Evolutionary conservation across 164 flowering plant genomes (phyloP).

Genomic region (Stephania cephalantha): DNA sequence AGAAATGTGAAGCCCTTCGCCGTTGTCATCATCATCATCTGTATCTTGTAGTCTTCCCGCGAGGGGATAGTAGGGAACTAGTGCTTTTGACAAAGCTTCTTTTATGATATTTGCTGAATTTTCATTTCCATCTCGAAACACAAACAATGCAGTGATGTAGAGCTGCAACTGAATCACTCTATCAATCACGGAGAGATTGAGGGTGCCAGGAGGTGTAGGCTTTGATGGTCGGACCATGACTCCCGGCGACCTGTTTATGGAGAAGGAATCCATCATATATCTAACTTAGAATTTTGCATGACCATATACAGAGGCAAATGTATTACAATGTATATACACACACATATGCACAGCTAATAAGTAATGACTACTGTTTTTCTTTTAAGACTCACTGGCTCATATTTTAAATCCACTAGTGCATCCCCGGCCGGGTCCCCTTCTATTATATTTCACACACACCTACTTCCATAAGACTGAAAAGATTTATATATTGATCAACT

Average conservation of each 20-base stretch:
- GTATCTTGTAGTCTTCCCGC: neutral
- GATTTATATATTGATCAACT: no score
- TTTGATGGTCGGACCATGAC: neutral
- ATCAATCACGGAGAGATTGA: slow-evolving; percentile 3
- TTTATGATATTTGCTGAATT: neutral
- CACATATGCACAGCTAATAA: no score
- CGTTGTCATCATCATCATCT: neutral
- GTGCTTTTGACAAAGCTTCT: slow-evolving; percentile 1
- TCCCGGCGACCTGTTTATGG: neutral
- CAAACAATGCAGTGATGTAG: neutral
- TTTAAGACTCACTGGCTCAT: no score
- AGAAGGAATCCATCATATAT: neutral
- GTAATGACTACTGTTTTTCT: no score
- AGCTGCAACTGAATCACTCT: neutral
- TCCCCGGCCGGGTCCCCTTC: no score
- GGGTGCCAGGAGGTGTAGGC: slow-evolving; percentile 2
- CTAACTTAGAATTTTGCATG: no score
- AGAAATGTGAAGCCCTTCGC: neutral
- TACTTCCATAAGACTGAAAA: no score
- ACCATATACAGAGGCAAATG: no score
- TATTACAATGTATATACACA: no score
- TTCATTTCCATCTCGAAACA: neutral
- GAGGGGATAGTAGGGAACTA: neutral
- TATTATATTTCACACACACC: no score
- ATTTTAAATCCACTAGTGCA: no score